Conservation (phyloP, 306 rosid genomes). For the Cucurbita ficifolia region DNA sequence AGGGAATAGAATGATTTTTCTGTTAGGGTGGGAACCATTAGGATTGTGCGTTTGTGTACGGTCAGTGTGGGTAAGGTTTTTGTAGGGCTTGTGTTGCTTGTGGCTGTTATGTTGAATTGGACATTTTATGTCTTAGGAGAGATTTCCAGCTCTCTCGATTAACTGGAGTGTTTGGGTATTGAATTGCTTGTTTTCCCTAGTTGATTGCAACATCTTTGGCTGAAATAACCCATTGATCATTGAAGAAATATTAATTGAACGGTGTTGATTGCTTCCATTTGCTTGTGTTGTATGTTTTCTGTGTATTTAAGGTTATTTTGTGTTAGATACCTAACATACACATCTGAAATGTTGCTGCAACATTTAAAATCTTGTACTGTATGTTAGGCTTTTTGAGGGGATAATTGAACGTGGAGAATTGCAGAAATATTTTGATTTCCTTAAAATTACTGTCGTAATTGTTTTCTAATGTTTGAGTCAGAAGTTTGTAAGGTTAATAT, state of each 20-base stretch:
- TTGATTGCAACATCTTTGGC: not conserved
- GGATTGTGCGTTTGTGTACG: too few relatives aligned
- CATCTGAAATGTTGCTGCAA: constrained; percentile 1
- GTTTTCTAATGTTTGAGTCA: not conserved
- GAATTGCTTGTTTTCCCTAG: not conserved
- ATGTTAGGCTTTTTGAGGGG: not conserved
- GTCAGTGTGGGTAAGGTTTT: too few relatives aligned
- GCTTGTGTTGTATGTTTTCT: too few relatives aligned
- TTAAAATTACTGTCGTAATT: not conserved
- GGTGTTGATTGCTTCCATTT: too few relatives aligned
- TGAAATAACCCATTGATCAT: too few relatives aligned
- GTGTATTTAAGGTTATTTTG: too few relatives aligned
- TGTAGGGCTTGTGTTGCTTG: too few relatives aligned
- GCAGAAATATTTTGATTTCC: not conserved
- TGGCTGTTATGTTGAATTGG: too few relatives aligned
- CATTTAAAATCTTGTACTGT: not conserved
- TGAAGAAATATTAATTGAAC: too few relatives aligned
- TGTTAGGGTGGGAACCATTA: too few relatives aligned
- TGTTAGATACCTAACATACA: not conserved
- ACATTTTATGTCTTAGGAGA: not conserved
- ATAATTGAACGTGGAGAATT: not conserved
- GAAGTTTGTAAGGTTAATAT: not conserved
- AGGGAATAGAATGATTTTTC: too few relatives aligned
- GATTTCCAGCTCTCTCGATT: not conserved
- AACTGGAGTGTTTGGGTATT: not conserved